Conservation (phyloP, 2,329 filamentous ascomycete genomes). For the Aspergillus niger region DNA sequence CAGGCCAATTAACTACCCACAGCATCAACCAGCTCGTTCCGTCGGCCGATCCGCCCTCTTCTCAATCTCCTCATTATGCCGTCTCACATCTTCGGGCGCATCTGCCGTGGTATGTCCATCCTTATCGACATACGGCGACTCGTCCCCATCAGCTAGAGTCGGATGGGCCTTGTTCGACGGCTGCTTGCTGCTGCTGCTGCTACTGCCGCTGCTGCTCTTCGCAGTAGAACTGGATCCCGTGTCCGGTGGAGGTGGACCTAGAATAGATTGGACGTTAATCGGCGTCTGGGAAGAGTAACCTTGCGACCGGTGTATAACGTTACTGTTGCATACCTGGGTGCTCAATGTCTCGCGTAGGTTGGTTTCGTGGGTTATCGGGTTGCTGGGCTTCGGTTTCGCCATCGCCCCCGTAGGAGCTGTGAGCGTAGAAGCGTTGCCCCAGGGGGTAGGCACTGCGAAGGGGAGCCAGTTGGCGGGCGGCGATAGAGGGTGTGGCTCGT, state of each 20-base stretch:
- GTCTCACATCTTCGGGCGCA: conserved; percentile 38
- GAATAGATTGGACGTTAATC: not conserved
- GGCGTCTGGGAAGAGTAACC: not conserved
- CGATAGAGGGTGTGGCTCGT: not conserved
- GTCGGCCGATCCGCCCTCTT: conserved; percentile 36
- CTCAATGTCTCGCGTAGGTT: conserved; percentile 24
- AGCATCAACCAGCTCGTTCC: conserved; percentile 27
- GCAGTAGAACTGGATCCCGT: conserved; percentile 12
- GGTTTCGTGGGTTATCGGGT: conserved; percentile 11
- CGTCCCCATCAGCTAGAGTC: conserved; percentile 33
- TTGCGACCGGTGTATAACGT: no score
- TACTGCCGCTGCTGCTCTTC: not conserved
- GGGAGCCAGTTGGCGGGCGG: not conserved
- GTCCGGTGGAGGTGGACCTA: conserved; percentile 27
- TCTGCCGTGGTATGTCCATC: conserved; percentile 29
- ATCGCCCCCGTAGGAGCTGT: conserved; percentile 25
- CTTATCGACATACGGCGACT: conserved; percentile 33
- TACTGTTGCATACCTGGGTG: conserved; percentile 23
- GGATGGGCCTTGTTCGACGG: conserved; percentile 40
- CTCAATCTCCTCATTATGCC: conserved; percentile 38
- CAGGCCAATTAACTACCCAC: conserved; percentile 25
- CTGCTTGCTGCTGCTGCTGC: conserved; percentile 19
- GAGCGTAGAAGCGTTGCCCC: conserved; percentile 17
- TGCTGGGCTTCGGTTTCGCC: conserved; percentile 15
- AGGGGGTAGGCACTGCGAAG: not conserved